Base-by-base conservation (phyloP, 805 yeast genomes). In the Yueomyces sinensis region DNA sequence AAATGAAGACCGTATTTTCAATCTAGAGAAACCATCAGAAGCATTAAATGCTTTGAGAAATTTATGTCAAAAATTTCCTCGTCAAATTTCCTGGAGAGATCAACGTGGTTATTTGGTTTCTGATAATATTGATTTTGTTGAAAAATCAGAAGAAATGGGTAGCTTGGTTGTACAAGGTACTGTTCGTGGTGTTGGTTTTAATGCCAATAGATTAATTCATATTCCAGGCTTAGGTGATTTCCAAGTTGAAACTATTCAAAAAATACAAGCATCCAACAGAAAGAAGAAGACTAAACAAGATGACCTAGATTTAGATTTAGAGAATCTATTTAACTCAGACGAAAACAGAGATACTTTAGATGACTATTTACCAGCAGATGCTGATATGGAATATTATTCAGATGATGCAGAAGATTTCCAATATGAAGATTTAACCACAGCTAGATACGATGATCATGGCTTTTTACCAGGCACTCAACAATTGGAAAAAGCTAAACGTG, bases 171-270 rank as follows among this genome's bases (percentile, higher is more conserved):
- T 91, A 5, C 79, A 76, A 51, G 99, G 98, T 33, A 70, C 74
- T 4, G 84, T 82, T 4, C 72, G 99, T 54, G 98, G 97, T 36
- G 59, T 68, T 32, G 94, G 94, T 0, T 76, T 91, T 58, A 72
- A 75, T 43, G 72, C 81, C 3, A 74, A 87, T 52, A 68, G 86
- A 47, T 58, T 83, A 36, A 72, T 93, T 27, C 95, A 89, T 52
- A 62, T 93, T 23, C 94, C 94, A 4, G 95, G 87, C 1, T 65
- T 68, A 40, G 99, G 98, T 14, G 97, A 91, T 56, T 86, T 74
- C 61, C 84, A 79, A 55, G 56, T 91, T 17, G 76, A 70, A 32
- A 67, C 61, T 32, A 72, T 91, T 36, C 86, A 79, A 46, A 73
- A 62, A 43, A 30, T 73, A 3, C 42, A 45, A 13, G 42, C 49